These are phyloP conservation scores for Spathaspora sp. DNA, from an alignment of 1,139 yeast genomes.

Conservation along the genomic window DNA sequence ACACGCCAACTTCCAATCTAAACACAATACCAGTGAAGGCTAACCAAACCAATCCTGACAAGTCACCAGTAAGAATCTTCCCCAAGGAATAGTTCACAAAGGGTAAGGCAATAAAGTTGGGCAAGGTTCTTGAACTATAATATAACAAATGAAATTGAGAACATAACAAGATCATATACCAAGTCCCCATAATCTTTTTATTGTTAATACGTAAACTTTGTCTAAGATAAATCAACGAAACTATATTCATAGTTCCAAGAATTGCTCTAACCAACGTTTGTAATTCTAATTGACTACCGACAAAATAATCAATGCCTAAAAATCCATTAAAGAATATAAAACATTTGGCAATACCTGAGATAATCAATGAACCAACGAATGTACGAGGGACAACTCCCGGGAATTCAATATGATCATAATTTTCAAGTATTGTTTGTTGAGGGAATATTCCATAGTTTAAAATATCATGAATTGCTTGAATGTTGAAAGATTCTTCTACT, in stretches of 20 bases:
- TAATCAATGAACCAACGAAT: conserved; percentile 68
- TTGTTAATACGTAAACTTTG: conserved; percentile 9
- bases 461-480: conserved; percentile 88
- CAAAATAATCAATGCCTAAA: conserved; percentile 13
- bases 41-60: conserved; percentile 55
- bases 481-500: conserved; percentile 91
- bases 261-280: conserved; percentile 53
- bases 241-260: conserved; percentile 52
- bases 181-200: conserved; percentile 32
- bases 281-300: conserved; percentile 34
- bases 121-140: conserved; percentile 79
- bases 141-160: conserved; percentile 79
- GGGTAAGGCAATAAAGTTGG: conserved; percentile 85
- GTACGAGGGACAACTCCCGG: conserved; percentile 93
- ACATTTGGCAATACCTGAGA: conserved; percentile 45
- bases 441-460: conserved; percentile 57
- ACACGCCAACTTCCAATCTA: conserved; percentile 68
- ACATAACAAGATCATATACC: conserved; percentile 59
- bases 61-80: conserved; percentile 50
- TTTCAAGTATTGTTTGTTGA: conserved; percentile 29
- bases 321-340: conserved; percentile 21
- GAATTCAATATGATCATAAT: conserved; percentile 73
- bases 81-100: conserved; percentile 58
- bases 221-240: conserved; percentile 27
- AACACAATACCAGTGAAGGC: conserved; percentile 68